Evolutionary conservation across 208 protist genomes (phyloP).

Genomic region (Trypanosoma rangeli): DNA sequence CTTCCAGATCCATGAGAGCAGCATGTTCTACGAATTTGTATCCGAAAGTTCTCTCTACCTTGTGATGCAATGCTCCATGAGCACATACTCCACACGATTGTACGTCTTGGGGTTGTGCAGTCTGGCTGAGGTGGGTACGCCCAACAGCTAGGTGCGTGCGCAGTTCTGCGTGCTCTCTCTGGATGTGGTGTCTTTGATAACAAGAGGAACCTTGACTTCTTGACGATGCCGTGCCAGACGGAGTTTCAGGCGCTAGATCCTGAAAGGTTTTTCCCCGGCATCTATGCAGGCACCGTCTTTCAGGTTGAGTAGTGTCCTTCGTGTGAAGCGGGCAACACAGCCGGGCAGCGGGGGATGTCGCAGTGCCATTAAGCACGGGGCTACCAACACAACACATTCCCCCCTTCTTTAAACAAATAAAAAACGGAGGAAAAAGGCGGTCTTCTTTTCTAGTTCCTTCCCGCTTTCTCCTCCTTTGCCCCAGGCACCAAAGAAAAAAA

Average conservation of each 20-base stretch:
- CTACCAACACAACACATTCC: not conserved
- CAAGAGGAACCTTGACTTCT: slow-evolving; percentile 59
- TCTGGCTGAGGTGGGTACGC: slow-evolving; percentile 59
- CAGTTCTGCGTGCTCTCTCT: slow-evolving; percentile 58
- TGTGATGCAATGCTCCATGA: slow-evolving; percentile 71
- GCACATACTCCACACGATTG: slow-evolving; percentile 44
- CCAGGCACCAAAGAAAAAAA: not conserved
- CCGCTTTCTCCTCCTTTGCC: not conserved
- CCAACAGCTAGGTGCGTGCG: slow-evolving; percentile 47
- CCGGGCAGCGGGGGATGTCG: not conserved
- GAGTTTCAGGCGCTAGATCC: slow-evolving; percentile 72
- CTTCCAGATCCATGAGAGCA: slow-evolving; percentile 68
- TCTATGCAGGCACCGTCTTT: slow-evolving; percentile 76
- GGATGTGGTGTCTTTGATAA: slow-evolving; percentile 77
- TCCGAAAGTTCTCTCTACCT: slow-evolving; percentile 80
- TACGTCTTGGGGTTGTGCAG: slow-evolving; percentile 61
- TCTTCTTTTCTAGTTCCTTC: not conserved
- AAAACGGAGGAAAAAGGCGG: not conserved
- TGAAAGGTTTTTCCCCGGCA: slow-evolving; percentile 82
- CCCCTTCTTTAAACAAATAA: not conserved
- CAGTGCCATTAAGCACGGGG: not conserved
- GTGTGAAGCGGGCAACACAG: not conserved
- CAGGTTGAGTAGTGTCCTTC: slow-evolving; percentile 31
- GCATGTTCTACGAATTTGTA: slow-evolving; percentile 78
- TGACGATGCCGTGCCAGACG: slow-evolving; percentile 55